Conservation (phyloP, 1,284 basidiomycete species). For the Apiotrichum mycotoxinovorans region DNA sequence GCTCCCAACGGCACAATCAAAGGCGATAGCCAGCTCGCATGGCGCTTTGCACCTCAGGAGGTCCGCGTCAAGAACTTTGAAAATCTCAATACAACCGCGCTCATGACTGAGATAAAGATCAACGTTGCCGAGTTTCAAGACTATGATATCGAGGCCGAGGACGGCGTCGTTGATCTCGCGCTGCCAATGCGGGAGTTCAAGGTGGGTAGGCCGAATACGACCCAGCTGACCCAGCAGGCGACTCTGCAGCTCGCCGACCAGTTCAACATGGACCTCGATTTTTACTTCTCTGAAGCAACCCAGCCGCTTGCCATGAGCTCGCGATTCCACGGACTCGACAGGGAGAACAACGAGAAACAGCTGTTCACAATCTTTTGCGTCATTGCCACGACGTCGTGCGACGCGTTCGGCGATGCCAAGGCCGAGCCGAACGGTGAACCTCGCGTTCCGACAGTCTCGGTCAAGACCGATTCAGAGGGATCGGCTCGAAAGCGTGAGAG, state of each 20-base stretch:
- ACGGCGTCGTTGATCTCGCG: constrained; percentile 36
- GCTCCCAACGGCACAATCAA: constrained; percentile 10
- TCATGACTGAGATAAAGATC: constrained; percentile 46
- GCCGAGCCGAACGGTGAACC: not conserved
- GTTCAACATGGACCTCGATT: constrained; percentile 39
- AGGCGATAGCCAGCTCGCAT: constrained; percentile 43
- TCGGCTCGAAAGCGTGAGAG: not conserved
- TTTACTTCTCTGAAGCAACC: constrained; percentile 40
- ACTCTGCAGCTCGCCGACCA: constrained; percentile 45
- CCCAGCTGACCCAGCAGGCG: constrained; percentile 26
- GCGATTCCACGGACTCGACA: constrained; percentile 13
- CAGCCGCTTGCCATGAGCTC: constrained; percentile 46
- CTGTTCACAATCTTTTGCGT: constrained; percentile 41
- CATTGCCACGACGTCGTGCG: constrained; percentile 45
- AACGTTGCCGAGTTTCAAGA: constrained; percentile 44
- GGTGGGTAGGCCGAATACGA: constrained; percentile 23
- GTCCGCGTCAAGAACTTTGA: constrained; percentile 47
- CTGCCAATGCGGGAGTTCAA: constrained; percentile 50
- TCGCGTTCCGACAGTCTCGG: not conserved
- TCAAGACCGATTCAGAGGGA: constrained; percentile 1
- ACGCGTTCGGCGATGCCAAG: constrained; percentile 29
- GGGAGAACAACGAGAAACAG: constrained; percentile 26
- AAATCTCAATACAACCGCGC: constrained; percentile 4
- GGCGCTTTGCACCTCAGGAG: constrained; percentile 40
- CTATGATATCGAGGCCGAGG: constrained; percentile 29